Base-by-base conservation (phyloP, 1,284 basidiomycete genomes). In the Ceraceosorus guamensis region DNA sequence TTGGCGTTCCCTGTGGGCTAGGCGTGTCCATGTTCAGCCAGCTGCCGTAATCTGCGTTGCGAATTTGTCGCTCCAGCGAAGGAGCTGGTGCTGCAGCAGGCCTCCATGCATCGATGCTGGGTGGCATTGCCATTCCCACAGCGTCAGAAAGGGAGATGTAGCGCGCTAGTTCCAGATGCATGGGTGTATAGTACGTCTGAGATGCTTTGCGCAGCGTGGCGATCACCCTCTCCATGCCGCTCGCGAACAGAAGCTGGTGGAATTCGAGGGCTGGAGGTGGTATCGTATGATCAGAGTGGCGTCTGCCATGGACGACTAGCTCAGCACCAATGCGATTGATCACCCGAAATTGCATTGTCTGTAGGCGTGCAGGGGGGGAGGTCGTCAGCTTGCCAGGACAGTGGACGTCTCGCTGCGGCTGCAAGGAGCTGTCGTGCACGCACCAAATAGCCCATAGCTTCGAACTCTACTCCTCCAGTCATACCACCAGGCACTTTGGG, bases 381-480 rank as follows among this genome's bases (percentile, higher is more conserved):
- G 13, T 7, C 32, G 33, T 50, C 48, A 50, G 48, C 14, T 35
- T 35, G 4, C 8, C 48, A 11, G 32, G 32, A 37, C 6, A 37
- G 5, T 13, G 50, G 50, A 11, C 14, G 30, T 16, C 35, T 41
- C 10, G 18, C 5, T 53, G 31, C 34, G 33, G 31, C 30, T 50
- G 53, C 35, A 24, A n/a, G 41, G 24, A 24, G 24, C 24, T 24
- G 24, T 24, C 24, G 24, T 24, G 24, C 24, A 79, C 87, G 67
- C 71, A 92, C 91, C 67, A 93, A 84, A 76, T 97, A 97, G 13
- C 83, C 83, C 86, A 97, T 95, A 0, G 93, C 93, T 77, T 98
- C 93, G 73, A 87, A 92, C 75, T 97, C 93, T 8, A 98, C 95
- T 8, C 95, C 93, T 6, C 93, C 95, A 0, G 95, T 97, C 84